phyloP scores from a whole-genome alignment of 768 basidiomycete species.

The Gymnopilus junonius region DNA sequence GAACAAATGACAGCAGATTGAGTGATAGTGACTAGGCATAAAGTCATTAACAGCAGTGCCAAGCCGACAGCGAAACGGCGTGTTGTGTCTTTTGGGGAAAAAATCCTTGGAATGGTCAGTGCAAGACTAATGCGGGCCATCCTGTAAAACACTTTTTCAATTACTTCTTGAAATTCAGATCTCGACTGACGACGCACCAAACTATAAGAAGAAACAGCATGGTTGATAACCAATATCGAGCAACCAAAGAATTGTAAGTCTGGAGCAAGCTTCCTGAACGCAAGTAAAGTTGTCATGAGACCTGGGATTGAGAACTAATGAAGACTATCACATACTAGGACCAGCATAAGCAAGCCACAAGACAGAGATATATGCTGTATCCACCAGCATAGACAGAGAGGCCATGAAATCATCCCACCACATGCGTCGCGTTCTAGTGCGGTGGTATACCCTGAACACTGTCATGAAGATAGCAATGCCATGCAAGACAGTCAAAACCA shows the following conservation, averaged over 20 bases:
- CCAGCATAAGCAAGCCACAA: constrained; percentile 17
- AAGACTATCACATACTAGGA: neutral
- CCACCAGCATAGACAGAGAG: constrained; percentile 16
- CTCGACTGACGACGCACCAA: neutral
- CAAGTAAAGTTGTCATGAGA: neutral
- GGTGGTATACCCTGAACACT: constrained; percentile 18
- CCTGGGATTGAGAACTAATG: neutral
- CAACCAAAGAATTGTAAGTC: constrained; percentile 4
- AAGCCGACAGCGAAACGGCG: constrained; percentile 17
- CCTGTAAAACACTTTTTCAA: neutral
- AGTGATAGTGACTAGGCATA: constrained; percentile 10
- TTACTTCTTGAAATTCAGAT: no score
- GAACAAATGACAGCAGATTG: constrained; percentile 11
- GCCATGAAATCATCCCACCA: constrained; percentile 29
- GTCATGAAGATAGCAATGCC: constrained; percentile 20
- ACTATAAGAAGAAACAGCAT: constrained; percentile 14
- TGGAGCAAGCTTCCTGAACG: constrained; percentile 13
- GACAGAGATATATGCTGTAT: constrained; percentile 16
- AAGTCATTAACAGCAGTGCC: constrained; percentile 7
- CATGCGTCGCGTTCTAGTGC: constrained; percentile 15
- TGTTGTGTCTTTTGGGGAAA: constrained; percentile 11
- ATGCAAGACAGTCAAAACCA: constrained; percentile 17
- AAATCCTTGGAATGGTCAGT: constrained; percentile 21
- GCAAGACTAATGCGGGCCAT: constrained; percentile 18
- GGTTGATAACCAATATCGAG: constrained; percentile 13